Conservation (phyloP, 169 alveolate species). For the Plasmodium fragile region DNA sequence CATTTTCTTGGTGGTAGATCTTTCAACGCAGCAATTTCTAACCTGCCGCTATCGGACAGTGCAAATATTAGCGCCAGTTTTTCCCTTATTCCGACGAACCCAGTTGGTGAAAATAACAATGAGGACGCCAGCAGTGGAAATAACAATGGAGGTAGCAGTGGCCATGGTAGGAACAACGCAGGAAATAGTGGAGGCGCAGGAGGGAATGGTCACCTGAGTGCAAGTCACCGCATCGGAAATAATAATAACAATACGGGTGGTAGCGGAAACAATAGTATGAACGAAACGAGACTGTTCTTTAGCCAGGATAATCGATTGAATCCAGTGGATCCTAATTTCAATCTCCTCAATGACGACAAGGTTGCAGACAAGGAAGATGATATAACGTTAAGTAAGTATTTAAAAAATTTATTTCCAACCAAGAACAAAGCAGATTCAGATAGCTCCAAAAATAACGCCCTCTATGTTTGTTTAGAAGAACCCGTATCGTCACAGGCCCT, state of each 20-base stretch:
- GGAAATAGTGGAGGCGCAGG: neutral
- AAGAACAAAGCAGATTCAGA: conserved; percentile 20
- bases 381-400: conserved; percentile 58
- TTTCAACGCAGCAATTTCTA: neutral
- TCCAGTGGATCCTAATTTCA: conserved; percentile 21
- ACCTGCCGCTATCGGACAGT: conserved; percentile 10
- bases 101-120: neutral
- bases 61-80: neutral
- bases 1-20: conserved; percentile 56
- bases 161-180: neutral
- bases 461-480: conserved; percentile 74
- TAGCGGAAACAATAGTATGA: neutral
- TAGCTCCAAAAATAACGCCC: conserved; percentile 23
- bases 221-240: neutral
- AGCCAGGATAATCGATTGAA: conserved; percentile 32
- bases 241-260: neutral
- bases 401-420: conserved; percentile 68
- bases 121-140: neutral
- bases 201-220: neutral
- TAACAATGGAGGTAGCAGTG: neutral
- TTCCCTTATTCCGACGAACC: neutral
- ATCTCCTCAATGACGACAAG: conserved; percentile 47
- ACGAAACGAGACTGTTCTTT: conserved; percentile 13
- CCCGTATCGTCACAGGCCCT: conserved; percentile 77
- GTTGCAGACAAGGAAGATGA: conserved; percentile 73